phyloP scores from a whole-genome alignment of 202 grass and related monocot species.

The Zizania palustris region DNA sequence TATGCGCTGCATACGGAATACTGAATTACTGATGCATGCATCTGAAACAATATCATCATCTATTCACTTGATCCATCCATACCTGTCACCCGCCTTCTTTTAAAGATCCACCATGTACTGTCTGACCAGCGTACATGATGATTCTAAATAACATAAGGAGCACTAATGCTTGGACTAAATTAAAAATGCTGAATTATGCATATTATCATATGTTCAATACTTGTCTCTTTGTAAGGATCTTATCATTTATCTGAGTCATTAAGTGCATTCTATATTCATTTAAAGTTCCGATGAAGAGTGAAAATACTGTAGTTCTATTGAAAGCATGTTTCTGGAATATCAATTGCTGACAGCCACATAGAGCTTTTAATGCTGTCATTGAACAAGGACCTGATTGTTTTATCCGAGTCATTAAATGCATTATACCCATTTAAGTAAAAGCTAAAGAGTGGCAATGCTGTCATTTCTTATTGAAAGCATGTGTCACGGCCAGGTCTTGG shows the following conservation, averaged over 20 bases:
- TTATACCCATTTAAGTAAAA: conserved; percentile 29
- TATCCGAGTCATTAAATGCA: neutral
- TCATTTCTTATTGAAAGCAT: neutral
- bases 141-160: neutral
- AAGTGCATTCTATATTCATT: neutral
- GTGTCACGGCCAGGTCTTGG: no score
- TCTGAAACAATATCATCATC: neutral
- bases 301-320: neutral
- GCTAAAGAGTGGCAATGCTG: neutral
- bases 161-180: neutral
- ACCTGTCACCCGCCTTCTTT: neutral
- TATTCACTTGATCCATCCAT: neutral
- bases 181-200: conserved; percentile 2
- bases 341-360: neutral
- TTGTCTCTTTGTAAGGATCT: neutral
- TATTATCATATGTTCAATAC: neutral
- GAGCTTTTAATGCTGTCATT: neutral
- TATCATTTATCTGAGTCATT: neutral
- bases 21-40: neutral
- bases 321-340: neutral
- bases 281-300: neutral
- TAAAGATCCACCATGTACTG: neutral
- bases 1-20: neutral
- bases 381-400: neutral
- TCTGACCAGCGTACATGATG: conserved; percentile 5